Conservation (phyloP, 257 asterid species). For the Salvia rosmarinus region DNA sequence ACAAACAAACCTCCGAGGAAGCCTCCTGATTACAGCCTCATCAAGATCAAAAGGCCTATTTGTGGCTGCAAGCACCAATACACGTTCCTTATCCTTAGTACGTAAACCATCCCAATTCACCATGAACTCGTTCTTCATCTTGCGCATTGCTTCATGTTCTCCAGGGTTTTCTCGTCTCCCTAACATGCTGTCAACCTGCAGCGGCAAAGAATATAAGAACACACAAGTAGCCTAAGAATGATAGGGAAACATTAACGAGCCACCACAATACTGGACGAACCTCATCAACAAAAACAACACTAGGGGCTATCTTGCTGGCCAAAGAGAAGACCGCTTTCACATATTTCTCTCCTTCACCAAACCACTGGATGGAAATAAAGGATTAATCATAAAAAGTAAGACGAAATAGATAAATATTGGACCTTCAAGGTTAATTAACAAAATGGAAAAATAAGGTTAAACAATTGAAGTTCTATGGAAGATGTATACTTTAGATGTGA, state of each 20-base stretch:
- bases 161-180: slow-evolving; percentile 98
- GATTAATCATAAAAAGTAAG: background rate
- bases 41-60: slow-evolving; percentile 95
- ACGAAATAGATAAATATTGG: background rate
- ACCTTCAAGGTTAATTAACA: background rate
- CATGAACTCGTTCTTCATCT: slow-evolving; percentile 96
- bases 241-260: slow-evolving; percentile 12
- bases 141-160: slow-evolving; percentile 97
- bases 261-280: slow-evolving; percentile 44
- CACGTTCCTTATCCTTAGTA: slow-evolving; percentile 92
- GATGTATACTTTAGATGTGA: slow-evolving; percentile 69
- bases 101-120: slow-evolving; percentile 95
- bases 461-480: slow-evolving; percentile 22
- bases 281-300: slow-evolving; percentile 87
- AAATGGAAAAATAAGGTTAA: slow-evolving; percentile 18
- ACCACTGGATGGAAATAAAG: slow-evolving; percentile 59
- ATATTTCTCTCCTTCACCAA: slow-evolving; percentile 91
- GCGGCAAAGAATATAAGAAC: slow-evolving; percentile 2
- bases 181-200: slow-evolving; percentile 91
- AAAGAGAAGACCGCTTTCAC: slow-evolving; percentile 86
- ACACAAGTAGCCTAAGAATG: slow-evolving; percentile 2
- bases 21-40: slow-evolving; percentile 96
- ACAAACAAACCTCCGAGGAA: slow-evolving; percentile 69
- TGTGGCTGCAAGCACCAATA: slow-evolving; percentile 90
- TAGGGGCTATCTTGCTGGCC: slow-evolving; percentile 91